Evolutionary conservation across 371 early-diverging fungal genomes (phyloP).

Genomic region (Mucor sp.): DNA sequence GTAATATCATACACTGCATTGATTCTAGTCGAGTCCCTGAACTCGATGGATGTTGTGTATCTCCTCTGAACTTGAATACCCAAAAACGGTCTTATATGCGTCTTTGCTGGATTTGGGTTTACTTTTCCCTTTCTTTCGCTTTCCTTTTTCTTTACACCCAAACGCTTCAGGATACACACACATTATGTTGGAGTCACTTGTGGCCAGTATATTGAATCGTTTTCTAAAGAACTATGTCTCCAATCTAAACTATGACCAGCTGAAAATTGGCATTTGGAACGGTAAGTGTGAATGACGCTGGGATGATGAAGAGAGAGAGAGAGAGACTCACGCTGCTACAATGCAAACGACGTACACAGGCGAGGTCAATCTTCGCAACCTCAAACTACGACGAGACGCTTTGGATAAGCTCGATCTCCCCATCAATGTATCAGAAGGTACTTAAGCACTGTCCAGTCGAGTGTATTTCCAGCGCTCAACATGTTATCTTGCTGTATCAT

Average conservation of each 20-base stretch:
- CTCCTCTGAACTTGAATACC: neutral
- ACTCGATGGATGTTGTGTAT: too few species aligned
- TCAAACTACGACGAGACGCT: conserved; percentile 75
- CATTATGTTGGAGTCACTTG: conserved; percentile 77
- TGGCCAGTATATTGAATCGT: conserved; percentile 76
- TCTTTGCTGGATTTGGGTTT: neutral
- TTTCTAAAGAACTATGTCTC: conserved; percentile 87
- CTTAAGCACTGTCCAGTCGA: neutral
- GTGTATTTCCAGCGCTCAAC: too few species aligned
- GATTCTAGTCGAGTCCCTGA: too few species aligned
- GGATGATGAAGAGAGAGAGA: neutral
- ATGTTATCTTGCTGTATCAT: neutral
- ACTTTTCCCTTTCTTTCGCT: neutral
- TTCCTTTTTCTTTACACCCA: neutral
- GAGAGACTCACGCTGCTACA: neutral
- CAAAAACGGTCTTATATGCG: conserved; percentile 1
- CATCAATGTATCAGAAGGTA: conserved; percentile 82
- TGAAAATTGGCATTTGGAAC: conserved; percentile 87
- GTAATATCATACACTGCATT: too few species aligned
- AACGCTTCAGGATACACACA: neutral
- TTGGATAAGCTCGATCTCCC: conserved; percentile 85
- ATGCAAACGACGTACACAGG: conserved; percentile 44
- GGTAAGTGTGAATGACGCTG: conserved; percentile 47
- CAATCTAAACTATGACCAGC: conserved; percentile 85
- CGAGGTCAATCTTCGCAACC: conserved; percentile 79